A percentile compares a stretch with the other conserved stretches of the same genome.
Evolutionary conservation across 2,329 filamentous ascomycete species (phyloP).

Genomic region (Clonostachys byssicola): DNA sequence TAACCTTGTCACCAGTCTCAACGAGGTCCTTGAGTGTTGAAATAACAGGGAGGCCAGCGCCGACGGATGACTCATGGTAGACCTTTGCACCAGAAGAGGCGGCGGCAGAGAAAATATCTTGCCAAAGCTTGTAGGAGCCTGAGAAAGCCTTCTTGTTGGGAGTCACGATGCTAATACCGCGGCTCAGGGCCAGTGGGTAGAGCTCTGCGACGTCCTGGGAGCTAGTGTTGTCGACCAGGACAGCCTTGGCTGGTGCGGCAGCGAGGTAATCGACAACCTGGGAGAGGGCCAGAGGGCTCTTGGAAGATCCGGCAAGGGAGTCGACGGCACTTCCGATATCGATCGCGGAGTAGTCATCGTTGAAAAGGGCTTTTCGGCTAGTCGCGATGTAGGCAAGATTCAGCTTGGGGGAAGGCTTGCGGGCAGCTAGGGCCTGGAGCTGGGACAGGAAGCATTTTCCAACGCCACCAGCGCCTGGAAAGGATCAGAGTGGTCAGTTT

Average conservation of each 20-base stretch:
- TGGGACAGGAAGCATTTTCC: slow-evolving; percentile 88
- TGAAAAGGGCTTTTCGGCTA: slow-evolving; percentile 78
- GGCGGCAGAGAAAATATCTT: slow-evolving; percentile 77
- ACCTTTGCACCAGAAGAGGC: slow-evolving; percentile 70
- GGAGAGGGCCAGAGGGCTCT: slow-evolving; percentile 61
- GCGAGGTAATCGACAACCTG: slow-evolving; percentile 76
- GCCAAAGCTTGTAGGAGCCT: slow-evolving; percentile 74
- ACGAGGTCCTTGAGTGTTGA: slow-evolving; percentile 93
- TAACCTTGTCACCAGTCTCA: slow-evolving; percentile 87
- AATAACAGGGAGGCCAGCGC: slow-evolving; percentile 88
- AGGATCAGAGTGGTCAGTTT: background rate
- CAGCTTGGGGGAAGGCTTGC: slow-evolving; percentile 65
- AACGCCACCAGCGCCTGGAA: slow-evolving; percentile 81
- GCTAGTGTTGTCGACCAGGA: slow-evolving; percentile 95
- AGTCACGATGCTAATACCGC: slow-evolving; percentile 87
- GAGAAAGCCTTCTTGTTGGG: slow-evolving; percentile 99
- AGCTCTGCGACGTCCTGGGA: slow-evolving; percentile 78
- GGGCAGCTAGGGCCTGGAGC: slow-evolving; percentile 62
- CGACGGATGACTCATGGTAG: slow-evolving; percentile 94
- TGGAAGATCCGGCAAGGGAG: slow-evolving; percentile 58
- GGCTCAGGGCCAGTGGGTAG: slow-evolving; percentile 77
- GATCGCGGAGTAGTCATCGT: slow-evolving; percentile 66
- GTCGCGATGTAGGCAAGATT: slow-evolving; percentile 82
- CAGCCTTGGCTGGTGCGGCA: slow-evolving; percentile 69
- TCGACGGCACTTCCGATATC: slow-evolving; percentile 56